A percentile compares a stretch with the other conserved stretches of the same genome.
These are phyloP conservation scores for Penicillium occitanis DNA, from an alignment of 2,329 filamentous ascomycete genomes.

Conservation along the genomic window DNA sequence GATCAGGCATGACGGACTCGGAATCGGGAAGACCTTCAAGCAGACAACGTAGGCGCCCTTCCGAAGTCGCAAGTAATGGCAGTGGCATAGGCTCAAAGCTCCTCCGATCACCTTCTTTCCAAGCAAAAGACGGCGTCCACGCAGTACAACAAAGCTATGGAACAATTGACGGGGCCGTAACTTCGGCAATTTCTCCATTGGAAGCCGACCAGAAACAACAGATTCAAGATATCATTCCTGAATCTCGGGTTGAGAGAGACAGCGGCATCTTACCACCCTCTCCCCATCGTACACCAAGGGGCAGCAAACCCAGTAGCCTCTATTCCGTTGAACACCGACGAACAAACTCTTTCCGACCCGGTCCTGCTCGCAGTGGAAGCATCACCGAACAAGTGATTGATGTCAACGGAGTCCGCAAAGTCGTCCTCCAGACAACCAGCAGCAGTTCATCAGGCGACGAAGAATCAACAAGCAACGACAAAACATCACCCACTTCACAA, in stretches of 20 bases:
- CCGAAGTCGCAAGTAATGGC: slow-evolving; percentile 47
- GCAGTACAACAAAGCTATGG: slow-evolving; percentile 19
- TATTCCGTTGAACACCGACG: slow-evolving; percentile 28
- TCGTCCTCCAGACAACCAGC: slow-evolving; percentile 69
- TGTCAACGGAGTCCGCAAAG: slow-evolving; percentile 70
- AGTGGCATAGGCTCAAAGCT: slow-evolving; percentile 1
- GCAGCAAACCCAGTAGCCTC: slow-evolving; percentile 29
- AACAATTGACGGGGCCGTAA: slow-evolving; percentile 2
- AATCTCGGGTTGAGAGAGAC: slow-evolving; percentile 9
- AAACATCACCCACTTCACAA: not conserved
- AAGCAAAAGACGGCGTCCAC: slow-evolving; percentile 35
- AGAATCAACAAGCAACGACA: not conserved
- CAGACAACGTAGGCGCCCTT: slow-evolving; percentile 54
- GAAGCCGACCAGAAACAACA: not conserved
- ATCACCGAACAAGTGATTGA: slow-evolving; percentile 79
- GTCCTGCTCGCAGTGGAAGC: slow-evolving; percentile 67
- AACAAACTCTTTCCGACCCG: slow-evolving; percentile 41
- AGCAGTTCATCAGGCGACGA: slow-evolving; percentile 46
- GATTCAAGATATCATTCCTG: slow-evolving; percentile 29
- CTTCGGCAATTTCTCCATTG: not conserved
- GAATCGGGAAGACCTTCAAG: slow-evolving; percentile 36
- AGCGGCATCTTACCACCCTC: not conserved
- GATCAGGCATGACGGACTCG: slow-evolving; percentile 40
- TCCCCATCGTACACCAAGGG: slow-evolving; percentile 2
- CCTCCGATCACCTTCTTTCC: slow-evolving; percentile 11